phyloP scores from a whole-genome alignment of 1,139 yeast genomes.

The Chernovozyma aurita region DNA sequence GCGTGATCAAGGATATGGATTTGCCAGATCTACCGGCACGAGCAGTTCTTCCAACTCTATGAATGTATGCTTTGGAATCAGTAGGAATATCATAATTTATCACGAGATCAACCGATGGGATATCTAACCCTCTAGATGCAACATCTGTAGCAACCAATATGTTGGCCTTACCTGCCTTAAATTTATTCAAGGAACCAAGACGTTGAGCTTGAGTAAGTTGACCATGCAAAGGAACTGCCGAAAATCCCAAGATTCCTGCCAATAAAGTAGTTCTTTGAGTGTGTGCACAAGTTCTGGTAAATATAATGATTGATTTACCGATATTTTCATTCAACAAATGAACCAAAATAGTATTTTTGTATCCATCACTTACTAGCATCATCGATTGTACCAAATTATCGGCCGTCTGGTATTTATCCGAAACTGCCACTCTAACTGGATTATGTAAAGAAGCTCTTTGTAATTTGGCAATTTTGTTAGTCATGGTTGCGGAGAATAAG shows the following conservation, averaged over 20 bases:
- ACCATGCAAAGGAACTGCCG: slow-evolving; percentile 92
- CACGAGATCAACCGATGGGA: slow-evolving; percentile 90
- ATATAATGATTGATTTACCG: slow-evolving; percentile 85
- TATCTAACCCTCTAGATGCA: slow-evolving; percentile 96
- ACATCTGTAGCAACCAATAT: slow-evolving; percentile 96
- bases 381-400: slow-evolving; percentile 85
- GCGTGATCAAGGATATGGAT: slow-evolving; percentile 87
- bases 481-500: slow-evolving; percentile 93
- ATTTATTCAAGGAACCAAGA: slow-evolving; percentile 87
- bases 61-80: slow-evolving; percentile 96
- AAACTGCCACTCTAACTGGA: slow-evolving; percentile 90
- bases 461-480: slow-evolving; percentile 87
- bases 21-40: slow-evolving; percentile 96
- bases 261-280: slow-evolving; percentile 85
- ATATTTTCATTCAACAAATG: slow-evolving; percentile 76
- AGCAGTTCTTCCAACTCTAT: slow-evolving; percentile 97
- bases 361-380: slow-evolving; percentile 90
- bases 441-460: slow-evolving; percentile 87
- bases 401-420: slow-evolving; percentile 86
- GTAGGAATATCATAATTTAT: slow-evolving; percentile 94
- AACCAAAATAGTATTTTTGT: slow-evolving; percentile 82
- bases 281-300: slow-evolving; percentile 93
- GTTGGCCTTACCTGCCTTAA: slow-evolving; percentile 77
- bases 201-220: slow-evolving; percentile 90
- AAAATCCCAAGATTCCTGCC: slow-evolving; percentile 76